Conservation (phyloP, 352 stramenopile genomes). For the Blastocystis sp. region DNA sequence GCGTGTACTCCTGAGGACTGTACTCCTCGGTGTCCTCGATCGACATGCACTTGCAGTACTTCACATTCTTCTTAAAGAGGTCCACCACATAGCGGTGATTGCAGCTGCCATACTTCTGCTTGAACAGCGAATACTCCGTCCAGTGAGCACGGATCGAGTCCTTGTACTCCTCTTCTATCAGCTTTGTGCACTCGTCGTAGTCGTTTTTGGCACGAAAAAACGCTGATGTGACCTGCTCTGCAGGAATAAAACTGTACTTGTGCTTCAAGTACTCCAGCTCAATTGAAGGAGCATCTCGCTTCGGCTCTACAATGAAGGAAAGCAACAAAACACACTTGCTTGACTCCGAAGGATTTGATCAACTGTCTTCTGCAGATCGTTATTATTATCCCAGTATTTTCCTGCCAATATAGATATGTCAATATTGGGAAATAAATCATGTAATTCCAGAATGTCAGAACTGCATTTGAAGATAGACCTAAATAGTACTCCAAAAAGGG, state of each 20-base stretch:
- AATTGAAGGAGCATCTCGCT: not conserved
- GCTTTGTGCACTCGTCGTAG: not conserved
- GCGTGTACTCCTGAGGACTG: not conserved
- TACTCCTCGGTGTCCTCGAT: not conserved
- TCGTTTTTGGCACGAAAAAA: not conserved
- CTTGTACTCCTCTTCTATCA: not conserved
- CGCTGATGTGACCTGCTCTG: not conserved
- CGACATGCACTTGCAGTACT: not conserved
- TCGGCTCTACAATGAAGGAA: not conserved
- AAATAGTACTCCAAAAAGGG: not conserved
- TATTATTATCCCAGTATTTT: slow-evolving; percentile 9
- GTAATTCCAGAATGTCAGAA: slow-evolving; percentile 20
- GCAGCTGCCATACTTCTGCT: not conserved
- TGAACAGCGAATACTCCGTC: not conserved
- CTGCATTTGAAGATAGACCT: not conserved
- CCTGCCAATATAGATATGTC: not conserved
- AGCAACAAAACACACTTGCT: not conserved
- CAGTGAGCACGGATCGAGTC: not conserved
- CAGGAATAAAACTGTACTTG: slow-evolving; percentile 9
- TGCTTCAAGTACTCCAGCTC: slow-evolving; percentile 37
- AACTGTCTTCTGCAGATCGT: slow-evolving; percentile 20
- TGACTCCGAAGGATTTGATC: slow-evolving; percentile 6
- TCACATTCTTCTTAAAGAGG: not conserved
- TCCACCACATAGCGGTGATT: slow-evolving; percentile 17
- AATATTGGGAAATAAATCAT: not conserved